A percentile compares a stretch with the other conserved stretches of the same genome.
Conservation (phyloP, 2,329 filamentous ascomycete species). For the Ascochyta koolunga region DNA sequence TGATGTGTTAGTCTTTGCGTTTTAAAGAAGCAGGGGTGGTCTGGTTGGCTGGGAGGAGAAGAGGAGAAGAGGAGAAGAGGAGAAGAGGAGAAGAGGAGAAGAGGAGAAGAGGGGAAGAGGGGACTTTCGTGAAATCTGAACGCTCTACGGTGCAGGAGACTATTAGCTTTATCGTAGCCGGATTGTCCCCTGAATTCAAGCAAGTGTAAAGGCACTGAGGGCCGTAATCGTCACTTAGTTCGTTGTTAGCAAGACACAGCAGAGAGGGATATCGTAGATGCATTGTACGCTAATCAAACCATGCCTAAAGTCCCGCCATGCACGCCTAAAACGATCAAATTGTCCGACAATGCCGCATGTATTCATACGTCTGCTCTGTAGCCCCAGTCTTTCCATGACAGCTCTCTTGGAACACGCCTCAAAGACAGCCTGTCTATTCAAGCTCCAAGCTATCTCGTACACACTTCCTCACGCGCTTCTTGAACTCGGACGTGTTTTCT, state of each 20-base stretch:
- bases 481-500: conserved; percentile 81
- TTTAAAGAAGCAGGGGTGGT: no score
- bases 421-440: conserved; percentile 25
- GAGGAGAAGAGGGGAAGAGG: no score
- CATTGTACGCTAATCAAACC: conserved; percentile 16
- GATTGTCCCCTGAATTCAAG: no score
- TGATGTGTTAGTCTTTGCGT: not conserved
- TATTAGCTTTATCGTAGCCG: not conserved
- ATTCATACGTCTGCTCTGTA: not conserved
- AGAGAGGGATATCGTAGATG: conserved; percentile 8
- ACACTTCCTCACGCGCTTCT: conserved; percentile 80
- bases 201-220: no score
- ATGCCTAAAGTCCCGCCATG: conserved; percentile 8
- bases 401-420: not conserved
- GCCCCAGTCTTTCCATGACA: not conserved
- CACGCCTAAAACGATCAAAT: conserved; percentile 13
- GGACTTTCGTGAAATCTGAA: no score
- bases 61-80: no score
- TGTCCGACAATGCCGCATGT: not conserved
- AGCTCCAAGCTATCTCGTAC: conserved; percentile 63
- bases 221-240: not conserved
- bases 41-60: no score
- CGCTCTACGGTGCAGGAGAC: no score
- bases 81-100: no score
- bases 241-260: not conserved